Percentiles rank a stretch among this genome's conserved stretches.
Conservation (phyloP, 108 stramenopile species). For the Licmophora abbreviata region DNA sequence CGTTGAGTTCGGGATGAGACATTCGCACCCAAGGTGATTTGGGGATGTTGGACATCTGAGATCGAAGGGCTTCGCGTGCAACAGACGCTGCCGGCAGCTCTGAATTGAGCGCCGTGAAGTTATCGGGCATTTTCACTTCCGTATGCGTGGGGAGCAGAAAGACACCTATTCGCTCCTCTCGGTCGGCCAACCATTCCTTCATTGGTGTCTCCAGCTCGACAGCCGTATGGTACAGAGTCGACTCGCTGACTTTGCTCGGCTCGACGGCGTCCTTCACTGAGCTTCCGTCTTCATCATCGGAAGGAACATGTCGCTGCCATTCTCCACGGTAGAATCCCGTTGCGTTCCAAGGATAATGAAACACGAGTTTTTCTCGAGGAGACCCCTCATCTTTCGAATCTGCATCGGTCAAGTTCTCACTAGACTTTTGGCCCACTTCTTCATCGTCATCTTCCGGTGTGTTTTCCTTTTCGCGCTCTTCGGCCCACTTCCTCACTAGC, state of each 20-base stretch:
- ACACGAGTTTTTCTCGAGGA: conserved; percentile 15
- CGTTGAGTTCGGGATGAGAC: not conserved
- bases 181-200: conserved; percentile 13
- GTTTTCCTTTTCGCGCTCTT: conserved; percentile 6
- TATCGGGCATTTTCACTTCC: conserved; percentile 18
- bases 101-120: too few species aligned
- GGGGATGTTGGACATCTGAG: not conserved
- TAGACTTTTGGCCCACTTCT: conserved; percentile 6
- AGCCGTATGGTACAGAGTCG: conserved; percentile 4
- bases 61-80: too few species aligned
- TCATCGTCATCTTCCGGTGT: not conserved
- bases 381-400: not conserved
- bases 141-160: conserved; percentile 37
- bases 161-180: conserved; percentile 27
- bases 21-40: not conserved
- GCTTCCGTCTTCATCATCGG: conserved; percentile 5
- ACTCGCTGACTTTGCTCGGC: too few species aligned
- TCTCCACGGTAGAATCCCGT: conserved; percentile 81
- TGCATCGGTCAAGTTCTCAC: not conserved
- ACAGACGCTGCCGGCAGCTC: too few species aligned
- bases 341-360: conserved; percentile 78
- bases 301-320: conserved; percentile 26
- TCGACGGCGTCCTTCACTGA: conserved; percentile 2
- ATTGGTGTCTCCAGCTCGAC: conserved; percentile 21
- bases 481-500: conserved; percentile 38